phyloP scores from a whole-genome alignment of 192 early-diverging fungal species.

The Coemansia sp. region DNA sequence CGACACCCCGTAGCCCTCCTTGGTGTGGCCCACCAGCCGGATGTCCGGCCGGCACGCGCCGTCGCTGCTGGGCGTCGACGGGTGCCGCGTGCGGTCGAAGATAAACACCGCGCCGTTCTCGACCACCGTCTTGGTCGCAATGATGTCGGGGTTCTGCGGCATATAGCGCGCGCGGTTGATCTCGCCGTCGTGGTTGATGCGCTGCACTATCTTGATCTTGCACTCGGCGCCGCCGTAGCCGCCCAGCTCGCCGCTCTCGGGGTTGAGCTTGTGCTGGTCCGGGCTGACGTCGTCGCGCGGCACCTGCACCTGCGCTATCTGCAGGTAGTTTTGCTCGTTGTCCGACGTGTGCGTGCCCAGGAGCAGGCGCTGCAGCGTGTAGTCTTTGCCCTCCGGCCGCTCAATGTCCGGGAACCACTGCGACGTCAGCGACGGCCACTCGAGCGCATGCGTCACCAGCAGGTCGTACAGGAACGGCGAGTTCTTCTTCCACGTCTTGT shows the following conservation, averaged over 20 bases:
- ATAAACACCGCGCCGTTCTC: slow-evolving; percentile 87
- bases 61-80: slow-evolving; percentile 68
- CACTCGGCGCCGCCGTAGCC: slow-evolving; percentile 78
- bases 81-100: slow-evolving; percentile 91
- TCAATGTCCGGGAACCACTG: slow-evolving; percentile 98
- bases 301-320: slow-evolving; percentile 88
- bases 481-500: slow-evolving; percentile 99
- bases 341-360: slow-evolving; percentile 96
- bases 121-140: slow-evolving; percentile 86
- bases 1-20: slow-evolving; percentile 93
- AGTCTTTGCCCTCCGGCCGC: slow-evolving; percentile 86
- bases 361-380: slow-evolving; percentile 82
- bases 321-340: slow-evolving; percentile 94
- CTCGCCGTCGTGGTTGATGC: slow-evolving; percentile 95
- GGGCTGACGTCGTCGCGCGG: slow-evolving; percentile 62
- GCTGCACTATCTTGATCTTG: slow-evolving; percentile 83
- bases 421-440: slow-evolving; percentile 96
- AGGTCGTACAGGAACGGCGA: slow-evolving; percentile 97
- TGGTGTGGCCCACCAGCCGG: slow-evolving; percentile 77
- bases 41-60: slow-evolving; percentile 84
- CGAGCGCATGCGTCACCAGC: slow-evolving; percentile 95
- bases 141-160: slow-evolving; percentile 91
- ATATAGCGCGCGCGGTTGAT: slow-evolving; percentile 98
- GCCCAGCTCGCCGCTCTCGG: slow-evolving; percentile 73
- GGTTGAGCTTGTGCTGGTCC: slow-evolving; percentile 66